Evolutionary conservation across 306 rosid genomes (phyloP), one percentile per base, ranked within the genome.

Genomic region (Lathyrus oleraceus): DNA sequence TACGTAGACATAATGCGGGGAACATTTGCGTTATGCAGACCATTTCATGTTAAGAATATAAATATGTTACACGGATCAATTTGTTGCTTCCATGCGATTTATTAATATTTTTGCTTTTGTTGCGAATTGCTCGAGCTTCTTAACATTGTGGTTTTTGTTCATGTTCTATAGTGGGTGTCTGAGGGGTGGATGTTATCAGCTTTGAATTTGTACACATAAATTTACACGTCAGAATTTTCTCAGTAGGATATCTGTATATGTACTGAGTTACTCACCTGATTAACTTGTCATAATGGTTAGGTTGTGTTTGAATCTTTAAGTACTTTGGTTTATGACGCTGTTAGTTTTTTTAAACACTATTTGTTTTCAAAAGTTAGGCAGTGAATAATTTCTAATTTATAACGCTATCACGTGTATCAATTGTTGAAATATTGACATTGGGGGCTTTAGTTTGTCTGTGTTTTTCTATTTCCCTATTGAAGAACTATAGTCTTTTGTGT

Each of bases 341-440:
- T 28, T 42, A 58, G 16, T 16, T 56, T 23, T 56, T 59, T 28
- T 68, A 65, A 71, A 23, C 19, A 64, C 3, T 40, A 6, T 58
- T 67, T 79, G 45, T 45, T 67, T 76, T 72, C 59, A 42, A 39
- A 14, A 28, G 61, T 72, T 47, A 15, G 40, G 49, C 11, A 10
- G 45, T 70, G 17, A 14, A 45, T 65, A 61, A 10, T 61, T 74
- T 79, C 17, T 62, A 51, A 65, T 69, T 35, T 36, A 14, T 67
- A 1, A 45, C 54, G 65, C 67, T 72, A 36, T 42, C 44, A 53
- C 6, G 54, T 16, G 6, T 65, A 57, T 57, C 9, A 27, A 23
- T 32, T n/a, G 36, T n/a, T 44, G 63, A 61, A 9, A 68, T 8
- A 62, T 38, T 10, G 3, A 21, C 13, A 15, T 17, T 17, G 20